Evolutionary conservation across 1,284 basidiomycete species (phyloP).

Genomic region (Rhodotorula sp.): DNA sequence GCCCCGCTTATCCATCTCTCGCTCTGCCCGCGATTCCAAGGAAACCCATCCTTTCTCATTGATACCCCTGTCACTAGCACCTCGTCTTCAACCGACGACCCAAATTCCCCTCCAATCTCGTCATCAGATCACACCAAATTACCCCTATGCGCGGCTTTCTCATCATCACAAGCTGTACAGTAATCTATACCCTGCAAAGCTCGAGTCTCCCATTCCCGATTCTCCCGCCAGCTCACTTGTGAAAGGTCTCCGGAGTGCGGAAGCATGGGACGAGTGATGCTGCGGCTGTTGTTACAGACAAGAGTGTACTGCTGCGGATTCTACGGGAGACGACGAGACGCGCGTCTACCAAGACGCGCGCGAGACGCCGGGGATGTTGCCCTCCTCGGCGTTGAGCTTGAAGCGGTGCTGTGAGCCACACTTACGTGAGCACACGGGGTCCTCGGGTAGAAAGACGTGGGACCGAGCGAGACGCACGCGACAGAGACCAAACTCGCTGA

Average conservation of each 20-base stretch:
- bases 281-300: slow-evolving; percentile 5
- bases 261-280: not conserved
- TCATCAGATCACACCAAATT: too few relatives aligned
- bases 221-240: not conserved
- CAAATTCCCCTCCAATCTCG: too few relatives aligned
- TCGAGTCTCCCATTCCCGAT: not conserved
- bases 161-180: not conserved
- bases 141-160: too few relatives aligned
- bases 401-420: slow-evolving; percentile 27
- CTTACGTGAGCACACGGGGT: not conserved
- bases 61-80: not conserved
- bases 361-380: slow-evolving; percentile 38
- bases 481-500: slow-evolving; percentile 40
- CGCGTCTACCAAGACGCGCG: slow-evolving; percentile 33
- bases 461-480: slow-evolving; percentile 25
- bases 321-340: not conserved
- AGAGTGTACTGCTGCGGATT: slow-evolving; percentile 1
- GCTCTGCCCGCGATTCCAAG: not conserved
- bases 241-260: not conserved
- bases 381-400: slow-evolving; percentile 34
- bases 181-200: not conserved
- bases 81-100: too few relatives aligned
- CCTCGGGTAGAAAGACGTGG: too few relatives aligned
- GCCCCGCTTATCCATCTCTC: too few relatives aligned
- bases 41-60: not conserved